Conservation (phyloP, 2,329 filamentous ascomycete genomes). For the Colletotrichum sp. region DNA sequence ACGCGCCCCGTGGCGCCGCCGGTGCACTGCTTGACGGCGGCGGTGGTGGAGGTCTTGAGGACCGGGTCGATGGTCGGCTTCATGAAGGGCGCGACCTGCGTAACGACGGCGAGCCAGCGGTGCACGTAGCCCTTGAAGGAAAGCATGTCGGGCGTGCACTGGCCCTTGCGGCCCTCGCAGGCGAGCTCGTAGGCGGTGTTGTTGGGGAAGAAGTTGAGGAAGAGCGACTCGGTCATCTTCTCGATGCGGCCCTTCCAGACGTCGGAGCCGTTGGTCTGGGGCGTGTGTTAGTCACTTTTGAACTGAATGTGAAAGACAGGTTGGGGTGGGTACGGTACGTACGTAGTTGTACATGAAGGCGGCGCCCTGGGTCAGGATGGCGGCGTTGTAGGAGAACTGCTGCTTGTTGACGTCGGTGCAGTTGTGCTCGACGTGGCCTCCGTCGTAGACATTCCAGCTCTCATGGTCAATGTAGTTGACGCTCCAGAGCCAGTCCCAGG, state of each 20-base stretch:
- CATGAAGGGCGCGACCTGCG: conserved; percentile 66
- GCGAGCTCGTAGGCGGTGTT: conserved; percentile 68
- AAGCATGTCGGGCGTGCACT: conserved; percentile 74
- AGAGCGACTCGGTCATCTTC: conserved; percentile 54
- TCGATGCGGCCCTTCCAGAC: conserved; percentile 62
- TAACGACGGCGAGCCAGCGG: conserved; percentile 66
- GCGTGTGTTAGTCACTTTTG: conserved; percentile 15
- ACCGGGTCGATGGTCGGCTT: conserved; percentile 58
- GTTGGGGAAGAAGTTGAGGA: conserved; percentile 58
- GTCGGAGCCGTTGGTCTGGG: conserved; percentile 53
- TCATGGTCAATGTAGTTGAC: conserved; percentile 64
- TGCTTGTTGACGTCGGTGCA: conserved; percentile 65
- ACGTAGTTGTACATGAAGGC: conserved; percentile 73
- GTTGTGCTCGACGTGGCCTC: conserved; percentile 59
- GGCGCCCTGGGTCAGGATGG: conserved; percentile 63
- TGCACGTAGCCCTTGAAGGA: conserved; percentile 75
- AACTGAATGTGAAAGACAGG: not conserved
- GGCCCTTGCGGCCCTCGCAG: conserved; percentile 61
- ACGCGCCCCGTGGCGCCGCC: conserved; percentile 60
- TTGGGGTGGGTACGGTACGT: conserved; percentile 24
- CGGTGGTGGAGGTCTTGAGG: conserved; percentile 60
- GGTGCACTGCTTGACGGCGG: conserved; percentile 66
- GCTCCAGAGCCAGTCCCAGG: conserved; percentile 64
- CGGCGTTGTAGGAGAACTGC: conserved; percentile 72
- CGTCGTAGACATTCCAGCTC: conserved; percentile 68